A percentile compares a stretch with the other conserved stretches of the same genome.
Conservation (phyloP, 768 basidiomycete species). For the Kwoniella bestiolae region DNA sequence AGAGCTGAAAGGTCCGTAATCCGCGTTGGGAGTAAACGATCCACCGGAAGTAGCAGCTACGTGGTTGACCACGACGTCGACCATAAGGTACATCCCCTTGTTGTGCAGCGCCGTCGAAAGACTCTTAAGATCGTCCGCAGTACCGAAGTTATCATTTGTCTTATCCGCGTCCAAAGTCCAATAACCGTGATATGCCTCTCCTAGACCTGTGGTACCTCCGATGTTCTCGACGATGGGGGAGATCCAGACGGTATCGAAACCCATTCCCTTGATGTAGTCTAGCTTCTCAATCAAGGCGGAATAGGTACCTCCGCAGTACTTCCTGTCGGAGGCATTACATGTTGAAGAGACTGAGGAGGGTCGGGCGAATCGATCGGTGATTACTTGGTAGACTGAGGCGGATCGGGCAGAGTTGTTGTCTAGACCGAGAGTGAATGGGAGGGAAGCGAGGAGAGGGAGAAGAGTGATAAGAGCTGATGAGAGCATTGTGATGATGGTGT, state of each 20-base stretch:
- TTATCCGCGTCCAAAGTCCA: conserved; percentile 64
- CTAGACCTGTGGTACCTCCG: conserved; percentile 61
- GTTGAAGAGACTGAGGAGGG: conserved; percentile 56
- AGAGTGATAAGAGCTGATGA: conserved; percentile 20
- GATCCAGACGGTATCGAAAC: conserved; percentile 85
- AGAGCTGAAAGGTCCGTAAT: conserved; percentile 44
- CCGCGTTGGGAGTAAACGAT: conserved; percentile 62
- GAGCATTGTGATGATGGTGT: conserved; percentile 16
- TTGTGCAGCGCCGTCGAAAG: conserved; percentile 70
- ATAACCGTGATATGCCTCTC: conserved; percentile 77
- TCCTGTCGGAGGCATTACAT: conserved; percentile 27
- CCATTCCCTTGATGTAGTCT: conserved; percentile 82
- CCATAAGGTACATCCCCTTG: conserved; percentile 83
- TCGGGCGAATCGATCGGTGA: conserved; percentile 76
- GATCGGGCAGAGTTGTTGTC: conserved; percentile 69
- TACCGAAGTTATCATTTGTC: conserved; percentile 72
- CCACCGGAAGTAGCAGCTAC: conserved; percentile 71
- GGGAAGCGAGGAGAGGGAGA: conserved; percentile 26
- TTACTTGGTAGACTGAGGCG: conserved; percentile 80
- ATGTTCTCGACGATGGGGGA: conserved; percentile 81
- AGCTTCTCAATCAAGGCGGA: conserved; percentile 69
- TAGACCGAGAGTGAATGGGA: conserved; percentile 37
- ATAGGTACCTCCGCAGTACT: conserved; percentile 90
- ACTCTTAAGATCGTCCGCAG: conserved; percentile 70
- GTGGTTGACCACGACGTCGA: conserved; percentile 83